phyloP scores from a whole-genome alignment of 495 filamentous ascomycete genomes.

The Neurospora terricola region DNA sequence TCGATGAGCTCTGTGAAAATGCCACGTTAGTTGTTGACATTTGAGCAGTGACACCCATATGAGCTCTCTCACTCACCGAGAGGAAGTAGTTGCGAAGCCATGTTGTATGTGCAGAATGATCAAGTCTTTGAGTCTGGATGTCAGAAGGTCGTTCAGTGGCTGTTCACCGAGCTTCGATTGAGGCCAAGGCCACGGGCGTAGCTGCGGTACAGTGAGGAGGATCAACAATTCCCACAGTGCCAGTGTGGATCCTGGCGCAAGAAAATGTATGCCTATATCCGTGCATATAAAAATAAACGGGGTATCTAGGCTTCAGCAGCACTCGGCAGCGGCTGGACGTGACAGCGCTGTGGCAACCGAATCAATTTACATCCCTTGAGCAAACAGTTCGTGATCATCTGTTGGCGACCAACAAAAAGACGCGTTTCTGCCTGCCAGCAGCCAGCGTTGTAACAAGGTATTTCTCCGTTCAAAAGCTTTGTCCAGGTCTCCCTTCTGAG shows the following conservation, averaged over 20 bases:
- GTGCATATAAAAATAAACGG: neutral
- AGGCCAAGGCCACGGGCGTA: neutral
- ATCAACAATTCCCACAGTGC: neutral
- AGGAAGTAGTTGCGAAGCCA: constrained; percentile 75
- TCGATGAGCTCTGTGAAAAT: constrained; percentile 78
- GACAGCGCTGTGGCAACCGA: neutral
- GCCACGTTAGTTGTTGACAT: constrained; percentile 6
- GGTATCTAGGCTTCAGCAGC: neutral
- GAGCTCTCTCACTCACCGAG: constrained; percentile 44
- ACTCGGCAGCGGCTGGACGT: neutral
- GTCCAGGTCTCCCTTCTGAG: neutral
- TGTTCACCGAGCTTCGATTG: neutral
- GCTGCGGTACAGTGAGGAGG: neutral
- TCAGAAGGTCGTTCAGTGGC: neutral
- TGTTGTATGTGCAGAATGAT: constrained; percentile 20
- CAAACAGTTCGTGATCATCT: neutral
- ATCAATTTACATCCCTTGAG: neutral
- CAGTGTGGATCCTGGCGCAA: neutral
- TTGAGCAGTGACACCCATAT: neutral
- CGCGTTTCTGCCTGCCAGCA: neutral
- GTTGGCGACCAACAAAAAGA: neutral
- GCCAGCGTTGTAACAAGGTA: neutral
- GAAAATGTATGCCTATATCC: neutral
- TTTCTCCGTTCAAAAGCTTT: neutral
- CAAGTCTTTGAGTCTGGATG: constrained; percentile 1